Evolutionary conservation across 768 basidiomycete species (phyloP).

Genomic region (Neoboletus magnificus): DNA sequence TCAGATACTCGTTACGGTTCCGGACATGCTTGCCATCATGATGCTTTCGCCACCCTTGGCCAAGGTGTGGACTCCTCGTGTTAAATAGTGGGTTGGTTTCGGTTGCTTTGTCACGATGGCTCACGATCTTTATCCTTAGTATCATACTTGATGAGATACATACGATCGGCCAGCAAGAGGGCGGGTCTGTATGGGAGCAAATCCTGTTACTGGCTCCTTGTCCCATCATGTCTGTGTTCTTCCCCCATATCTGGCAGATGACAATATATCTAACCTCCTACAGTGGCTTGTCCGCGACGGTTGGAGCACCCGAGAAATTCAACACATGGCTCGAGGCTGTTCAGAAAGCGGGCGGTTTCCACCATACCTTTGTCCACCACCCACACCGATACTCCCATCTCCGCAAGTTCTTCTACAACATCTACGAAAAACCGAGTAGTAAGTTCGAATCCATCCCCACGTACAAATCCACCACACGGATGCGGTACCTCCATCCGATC

Average conservation of each 20-base stretch:
- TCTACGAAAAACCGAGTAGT: constrained; percentile 18
- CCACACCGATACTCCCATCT: constrained; percentile 72
- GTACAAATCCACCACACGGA: constrained; percentile 37
- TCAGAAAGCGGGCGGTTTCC: constrained; percentile 55
- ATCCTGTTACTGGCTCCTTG: constrained; percentile 68
- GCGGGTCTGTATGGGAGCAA: constrained; percentile 72
- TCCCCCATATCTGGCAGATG: not conserved
- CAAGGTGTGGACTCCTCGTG: constrained; percentile 54
- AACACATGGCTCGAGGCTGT: constrained; percentile 63
- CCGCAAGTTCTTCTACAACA: constrained; percentile 59
- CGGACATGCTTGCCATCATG: constrained; percentile 67
- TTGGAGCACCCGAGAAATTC: constrained; percentile 63
- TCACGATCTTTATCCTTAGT: constrained; percentile 31
- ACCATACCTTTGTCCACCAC: constrained; percentile 59
- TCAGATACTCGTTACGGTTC: constrained; percentile 73
- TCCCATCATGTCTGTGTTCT: constrained; percentile 56
- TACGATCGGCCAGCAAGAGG: constrained; percentile 66
- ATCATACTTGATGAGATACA: constrained; percentile 60
- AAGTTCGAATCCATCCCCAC: constrained; percentile 37
- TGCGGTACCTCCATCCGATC: constrained; percentile 63
- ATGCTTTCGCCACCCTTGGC: constrained; percentile 66
- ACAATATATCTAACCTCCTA: not conserved
- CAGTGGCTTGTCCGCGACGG: constrained; percentile 70
- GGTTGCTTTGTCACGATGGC: not conserved
- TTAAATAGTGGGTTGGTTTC: constrained; percentile 46